Base-by-base conservation (phyloP, 768 basidiomycete genomes). In the Panaeolus cyanescens region DNA sequence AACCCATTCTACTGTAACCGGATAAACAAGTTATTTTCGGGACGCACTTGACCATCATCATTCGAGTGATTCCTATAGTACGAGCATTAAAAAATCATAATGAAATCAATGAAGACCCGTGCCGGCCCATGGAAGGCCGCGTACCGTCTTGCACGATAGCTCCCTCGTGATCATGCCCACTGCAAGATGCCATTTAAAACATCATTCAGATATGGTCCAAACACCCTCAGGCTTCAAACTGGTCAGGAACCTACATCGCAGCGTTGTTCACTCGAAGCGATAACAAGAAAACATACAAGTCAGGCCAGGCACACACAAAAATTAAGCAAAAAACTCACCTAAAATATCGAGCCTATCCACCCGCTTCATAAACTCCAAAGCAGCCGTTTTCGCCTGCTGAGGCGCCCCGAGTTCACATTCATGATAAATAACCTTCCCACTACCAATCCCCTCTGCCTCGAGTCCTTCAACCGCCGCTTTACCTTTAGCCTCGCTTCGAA, bases 291-390 rank as follows among this genome's bases (percentile, higher is more conserved):
- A n/a, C n/a, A n/a, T n/a, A n/a, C n/a, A n/a, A n/a, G n/a, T n/a
- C n/a, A n/a, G n/a, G n/a, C n/a, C n/a, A n/a, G n/a, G n/a, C n/a
- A n/a, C n/a, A n/a, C n/a, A n/a, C n/a, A n/a, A n/a, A n/a, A n/a
- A n/a, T n/a, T n/a, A n/a, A n/a, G n/a, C n/a, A n/a, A n/a, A n/a
- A 0, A 3, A 12, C 79, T 63, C 62, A 84, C 84, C 62, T 20
- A 85, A 62, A 1, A 85, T 70, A 62, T 87, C 85, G 42, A 87
- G 64, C 32, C 84, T 73, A 25, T 69, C 66, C 64, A 85, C 83
- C 64, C 70, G 77, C 56, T 54, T 65, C 68, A 81, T 66, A 54
- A 85, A 77, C 20, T 71, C 77, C 55, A 79, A 73, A 0, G 80
- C 85, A 0, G 78, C 64, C 13, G 67, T 66, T 61, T 74, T 80